Evolutionary conservation across 129 eudicot species (phyloP).

Genomic region (Lactuca saligna): DNA sequence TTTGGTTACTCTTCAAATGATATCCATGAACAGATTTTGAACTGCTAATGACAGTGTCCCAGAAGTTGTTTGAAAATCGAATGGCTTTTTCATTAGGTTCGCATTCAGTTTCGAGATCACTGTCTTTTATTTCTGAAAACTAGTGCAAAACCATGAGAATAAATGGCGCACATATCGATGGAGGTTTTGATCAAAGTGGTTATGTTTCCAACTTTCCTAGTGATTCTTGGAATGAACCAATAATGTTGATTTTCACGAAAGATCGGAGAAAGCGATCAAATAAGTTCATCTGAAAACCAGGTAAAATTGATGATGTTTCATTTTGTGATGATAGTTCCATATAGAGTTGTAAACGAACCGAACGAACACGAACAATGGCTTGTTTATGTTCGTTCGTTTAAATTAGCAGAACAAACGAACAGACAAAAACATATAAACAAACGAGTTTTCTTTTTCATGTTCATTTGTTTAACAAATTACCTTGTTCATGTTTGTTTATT

Average conservation of each 20-base stretch:
- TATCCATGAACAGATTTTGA: conserved; percentile 43
- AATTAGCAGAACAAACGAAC: too few species aligned
- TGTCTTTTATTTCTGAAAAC: conserved; percentile 46
- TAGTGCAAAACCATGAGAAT: conserved; percentile 38
- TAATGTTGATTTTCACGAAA: conserved; percentile 46
- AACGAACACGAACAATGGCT: too few species aligned
- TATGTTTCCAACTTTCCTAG: conserved; percentile 21
- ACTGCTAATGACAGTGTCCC: conserved; percentile 38
- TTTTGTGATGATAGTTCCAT: background rate
- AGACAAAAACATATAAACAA: too few species aligned
- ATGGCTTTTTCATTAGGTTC: conserved; percentile 35
- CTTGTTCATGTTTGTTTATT: too few species aligned
- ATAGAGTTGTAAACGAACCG: too few species aligned
- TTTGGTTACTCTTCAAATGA: conserved; percentile 51
- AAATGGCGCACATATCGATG: conserved; percentile 14
- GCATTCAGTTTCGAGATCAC: conserved; percentile 37
- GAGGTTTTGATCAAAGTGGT: conserved; percentile 24
- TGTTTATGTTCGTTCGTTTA: too few species aligned
- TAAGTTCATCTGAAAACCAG: conserved; percentile 49
- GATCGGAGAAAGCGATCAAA: conserved; percentile 42
- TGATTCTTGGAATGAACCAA: conserved; percentile 68
- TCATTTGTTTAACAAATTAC: too few species aligned
- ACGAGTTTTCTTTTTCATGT: too few species aligned
- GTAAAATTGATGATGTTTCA: conserved; percentile 25
- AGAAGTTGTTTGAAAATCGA: conserved; percentile 42